These are phyloP conservation scores for Nectriaceae sp. DNA, from an alignment of 2,329 filamentous ascomycete genomes.

Conservation along the genomic window DNA sequence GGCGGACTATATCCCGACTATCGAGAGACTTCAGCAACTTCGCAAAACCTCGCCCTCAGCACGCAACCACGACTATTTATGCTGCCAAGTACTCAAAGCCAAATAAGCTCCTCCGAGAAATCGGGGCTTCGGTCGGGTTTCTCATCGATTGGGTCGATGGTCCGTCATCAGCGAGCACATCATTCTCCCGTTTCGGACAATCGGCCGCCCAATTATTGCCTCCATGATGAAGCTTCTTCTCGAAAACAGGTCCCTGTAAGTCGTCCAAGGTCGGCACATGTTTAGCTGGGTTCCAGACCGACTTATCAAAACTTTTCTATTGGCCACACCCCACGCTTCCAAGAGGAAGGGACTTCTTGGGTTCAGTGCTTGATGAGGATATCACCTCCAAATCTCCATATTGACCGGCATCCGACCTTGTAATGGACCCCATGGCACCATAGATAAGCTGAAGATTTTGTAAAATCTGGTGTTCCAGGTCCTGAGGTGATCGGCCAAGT, in stretches of 20 bases:
- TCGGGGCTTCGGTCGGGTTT: slow-evolving; percentile 23
- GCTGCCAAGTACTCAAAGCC: neutral
- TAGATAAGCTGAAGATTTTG: neutral
- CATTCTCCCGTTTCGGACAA: slow-evolving; percentile 19
- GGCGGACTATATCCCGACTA: neutral
- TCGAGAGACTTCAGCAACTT: neutral
- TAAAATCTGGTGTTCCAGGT: slow-evolving; percentile 6
- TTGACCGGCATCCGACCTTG: neutral
- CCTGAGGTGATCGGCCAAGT: slow-evolving; percentile 25
- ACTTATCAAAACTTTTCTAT: neutral
- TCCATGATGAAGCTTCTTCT: neutral
- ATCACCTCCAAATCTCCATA: neutral
- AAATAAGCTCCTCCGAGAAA: slow-evolving; percentile 5
- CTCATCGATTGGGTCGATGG: slow-evolving; percentile 20
- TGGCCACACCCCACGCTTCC: neutral
- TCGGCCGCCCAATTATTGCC: slow-evolving; percentile 4
- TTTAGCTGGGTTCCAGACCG: neutral
- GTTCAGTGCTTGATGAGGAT: neutral
- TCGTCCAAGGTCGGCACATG: neutral
- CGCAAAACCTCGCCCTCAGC: neutral
- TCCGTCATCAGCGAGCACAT: slow-evolving; percentile 17
- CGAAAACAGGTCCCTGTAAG: neutral
- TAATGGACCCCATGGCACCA: neutral
- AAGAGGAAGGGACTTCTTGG: neutral
- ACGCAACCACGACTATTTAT: neutral